Percentiles rank a stretch among this genome's conserved stretches.
These are phyloP conservation scores for Croton laevigatus DNA, from an alignment of 441 rosid genomes.

Conservation along the genomic window DNA sequence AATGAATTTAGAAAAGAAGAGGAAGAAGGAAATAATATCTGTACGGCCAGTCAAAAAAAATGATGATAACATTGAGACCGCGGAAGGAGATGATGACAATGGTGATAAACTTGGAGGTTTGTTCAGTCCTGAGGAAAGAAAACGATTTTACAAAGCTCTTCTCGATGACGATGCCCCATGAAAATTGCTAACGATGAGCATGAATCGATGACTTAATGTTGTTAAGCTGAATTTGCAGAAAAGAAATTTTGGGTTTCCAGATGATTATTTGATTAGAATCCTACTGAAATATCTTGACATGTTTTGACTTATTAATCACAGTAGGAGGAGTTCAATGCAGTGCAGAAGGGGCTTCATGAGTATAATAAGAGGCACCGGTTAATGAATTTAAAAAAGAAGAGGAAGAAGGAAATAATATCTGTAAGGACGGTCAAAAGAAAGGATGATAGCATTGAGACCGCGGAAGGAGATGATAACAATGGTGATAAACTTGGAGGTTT, in stretches of 20 bases:
- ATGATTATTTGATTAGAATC: slow-evolving; percentile 74
- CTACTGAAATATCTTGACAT: slow-evolving; percentile 54
- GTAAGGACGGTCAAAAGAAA: slow-evolving; percentile 36
- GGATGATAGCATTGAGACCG: slow-evolving; percentile 31
- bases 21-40: slow-evolving; percentile 44
- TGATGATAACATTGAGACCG: slow-evolving; percentile 30
- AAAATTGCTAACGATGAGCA: slow-evolving; percentile 68
- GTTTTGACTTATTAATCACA: slow-evolving; percentile 61
- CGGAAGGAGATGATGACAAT: slow-evolving; percentile 41
- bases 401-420: slow-evolving; percentile 44
- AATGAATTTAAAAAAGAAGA: slow-evolving; percentile 61
- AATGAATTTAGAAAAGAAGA: slow-evolving; percentile 62
- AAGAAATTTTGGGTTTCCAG: slow-evolving; percentile 73
- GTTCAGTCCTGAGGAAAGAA: slow-evolving; percentile 81
- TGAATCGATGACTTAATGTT: slow-evolving; percentile 66
- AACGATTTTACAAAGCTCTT: slow-evolving; percentile 71
- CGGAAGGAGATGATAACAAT: slow-evolving; percentile 46
- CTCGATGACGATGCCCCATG: slow-evolving; percentile 46
- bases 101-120: slow-evolving; percentile 49
- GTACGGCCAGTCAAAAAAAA: slow-evolving; percentile 36
- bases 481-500: slow-evolving; percentile 49
- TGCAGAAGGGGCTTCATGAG: slow-evolving; percentile 89
- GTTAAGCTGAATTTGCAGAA: slow-evolving; percentile 71
- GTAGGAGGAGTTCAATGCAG: slow-evolving; percentile 90
- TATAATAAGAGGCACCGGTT: slow-evolving; percentile 51